phyloP scores from a whole-genome alignment of 1,139 yeast genomes.

The Candida sojae region DNA sequence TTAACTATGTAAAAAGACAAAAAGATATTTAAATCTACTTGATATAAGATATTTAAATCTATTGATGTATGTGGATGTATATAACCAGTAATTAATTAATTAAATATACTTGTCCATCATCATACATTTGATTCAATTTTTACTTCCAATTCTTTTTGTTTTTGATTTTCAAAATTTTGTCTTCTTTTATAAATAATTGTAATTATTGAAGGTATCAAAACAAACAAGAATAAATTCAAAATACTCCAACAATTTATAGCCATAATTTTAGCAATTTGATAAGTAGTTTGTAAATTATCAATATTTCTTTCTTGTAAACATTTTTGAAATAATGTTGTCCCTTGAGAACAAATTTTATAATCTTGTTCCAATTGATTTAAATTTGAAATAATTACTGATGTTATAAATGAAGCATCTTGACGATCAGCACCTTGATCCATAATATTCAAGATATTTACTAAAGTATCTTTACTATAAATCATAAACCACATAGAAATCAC shows the following conservation, averaged over 20 bases:
- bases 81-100: too few relatives aligned
- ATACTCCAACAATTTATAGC: constrained; percentile 23
- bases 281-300: constrained; percentile 4
- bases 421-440: neutral
- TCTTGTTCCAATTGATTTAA: constrained; percentile 7
- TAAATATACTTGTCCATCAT: too few relatives aligned
- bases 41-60: too few relatives aligned
- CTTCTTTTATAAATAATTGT: constrained; percentile 2
- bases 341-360: constrained; percentile 5
- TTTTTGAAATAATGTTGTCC: neutral
- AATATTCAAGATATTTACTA: constrained; percentile 3
- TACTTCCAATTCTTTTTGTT: constrained; percentile 1
- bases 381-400: constrained; percentile 5
- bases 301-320: constrained; percentile 4
- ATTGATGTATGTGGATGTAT: too few relatives aligned
- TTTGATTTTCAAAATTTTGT: neutral
- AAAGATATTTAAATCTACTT: too few relatives aligned
- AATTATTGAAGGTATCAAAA: constrained; percentile 21
- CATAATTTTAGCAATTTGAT: constrained; percentile 6
- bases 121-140: neutral
- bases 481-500: constrained; percentile 7
- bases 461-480: constrained; percentile 7
- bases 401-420: constrained; percentile 2
- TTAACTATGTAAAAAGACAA: too few relatives aligned
- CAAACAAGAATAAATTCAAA: constrained; percentile 25